These are phyloP conservation scores for Effrenium voratum DNA, from an alignment of 73 alveolate genomes.

Conservation along the genomic window DNA sequence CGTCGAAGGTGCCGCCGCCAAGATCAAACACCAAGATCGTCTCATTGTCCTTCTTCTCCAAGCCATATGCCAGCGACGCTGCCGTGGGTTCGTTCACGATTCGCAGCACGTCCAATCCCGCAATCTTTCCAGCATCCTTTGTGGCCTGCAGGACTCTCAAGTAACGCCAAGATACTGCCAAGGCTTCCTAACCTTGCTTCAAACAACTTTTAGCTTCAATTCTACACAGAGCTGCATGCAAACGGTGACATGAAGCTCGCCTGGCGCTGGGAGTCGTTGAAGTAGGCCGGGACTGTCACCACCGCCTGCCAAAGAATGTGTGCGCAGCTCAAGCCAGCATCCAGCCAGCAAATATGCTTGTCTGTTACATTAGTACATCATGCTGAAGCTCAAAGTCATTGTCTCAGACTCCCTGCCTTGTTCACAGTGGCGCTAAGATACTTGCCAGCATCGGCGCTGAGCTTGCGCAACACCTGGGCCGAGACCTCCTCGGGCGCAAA, in stretches of 20 bases:
- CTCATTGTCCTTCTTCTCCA: constrained; percentile 97
- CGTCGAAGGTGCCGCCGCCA: constrained; percentile 99
- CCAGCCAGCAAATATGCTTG: constrained; percentile 90
- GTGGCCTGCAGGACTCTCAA: constrained; percentile 94
- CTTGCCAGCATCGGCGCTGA: constrained; percentile 96
- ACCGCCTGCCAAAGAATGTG: constrained; percentile 96
- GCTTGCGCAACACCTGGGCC: constrained; percentile 97
- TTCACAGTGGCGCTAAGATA: constrained; percentile 96
- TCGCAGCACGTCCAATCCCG: constrained; percentile 98
- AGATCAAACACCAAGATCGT: constrained; percentile 98
- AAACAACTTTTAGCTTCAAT: too few relatives aligned
- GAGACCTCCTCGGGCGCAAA: constrained; percentile 98
- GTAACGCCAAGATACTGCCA: too few relatives aligned
- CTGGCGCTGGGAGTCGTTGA: constrained; percentile 97
- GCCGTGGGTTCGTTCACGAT: constrained; percentile 99
- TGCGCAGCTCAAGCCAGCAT: constrained; percentile 95
- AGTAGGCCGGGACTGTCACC: constrained; percentile 98
- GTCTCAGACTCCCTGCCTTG: constrained; percentile 95
- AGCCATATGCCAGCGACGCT: constrained; percentile 98
- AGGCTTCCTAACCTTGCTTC: too few relatives aligned
- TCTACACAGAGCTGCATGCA: too few relatives aligned
- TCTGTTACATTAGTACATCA: constrained; percentile 93
- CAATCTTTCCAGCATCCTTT: constrained; percentile 97
- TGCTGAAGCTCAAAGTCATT: constrained; percentile 69
- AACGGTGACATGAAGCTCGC: too few relatives aligned